Conservation (phyloP, 2,329 filamentous ascomycete species). For the Arthrinium puccinioides region DNA sequence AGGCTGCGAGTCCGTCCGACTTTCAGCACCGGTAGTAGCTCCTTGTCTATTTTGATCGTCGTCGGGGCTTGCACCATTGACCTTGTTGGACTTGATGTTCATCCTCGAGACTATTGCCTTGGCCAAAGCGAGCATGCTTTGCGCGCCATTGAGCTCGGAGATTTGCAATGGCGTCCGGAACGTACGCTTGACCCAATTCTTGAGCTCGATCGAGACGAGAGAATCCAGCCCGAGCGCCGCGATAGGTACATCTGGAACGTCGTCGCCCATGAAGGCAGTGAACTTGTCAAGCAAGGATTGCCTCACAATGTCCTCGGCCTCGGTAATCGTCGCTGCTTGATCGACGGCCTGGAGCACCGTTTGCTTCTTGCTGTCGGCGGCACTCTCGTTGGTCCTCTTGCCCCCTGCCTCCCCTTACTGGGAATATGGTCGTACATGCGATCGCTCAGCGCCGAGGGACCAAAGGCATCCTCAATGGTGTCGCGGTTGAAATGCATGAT, state of each 20-base stretch:
- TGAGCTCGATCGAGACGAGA: not conserved
- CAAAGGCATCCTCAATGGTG: constrained; percentile 8
- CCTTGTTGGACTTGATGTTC: constrained; percentile 1
- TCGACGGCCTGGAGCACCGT: constrained; percentile 1
- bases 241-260: not conserved
- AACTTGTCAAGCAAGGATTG: constrained; percentile 5
- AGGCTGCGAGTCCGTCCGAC: not conserved
- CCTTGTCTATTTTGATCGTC: not conserved
- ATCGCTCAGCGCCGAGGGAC: constrained; percentile 5
- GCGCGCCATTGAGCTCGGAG: constrained; percentile 8
- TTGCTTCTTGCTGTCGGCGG: not conserved
- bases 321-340: constrained; percentile 5
- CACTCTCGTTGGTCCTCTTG: not conserved
- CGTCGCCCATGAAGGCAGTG: not conserved
- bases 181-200: not conserved
- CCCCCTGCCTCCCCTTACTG: constrained; percentile 1
- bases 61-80: not conserved
- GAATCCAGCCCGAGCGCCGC: not conserved
- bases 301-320: constrained; percentile 9
- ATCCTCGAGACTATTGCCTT: constrained; percentile 4
- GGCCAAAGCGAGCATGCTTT: not conserved
- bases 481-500: constrained; percentile 12
- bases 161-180: not conserved
- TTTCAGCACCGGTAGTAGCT: not conserved
- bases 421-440: constrained; percentile 9